phyloP scores from a whole-genome alignment of 2,329 filamentous ascomycete genomes.

The Colletotrichum falcatum region DNA sequence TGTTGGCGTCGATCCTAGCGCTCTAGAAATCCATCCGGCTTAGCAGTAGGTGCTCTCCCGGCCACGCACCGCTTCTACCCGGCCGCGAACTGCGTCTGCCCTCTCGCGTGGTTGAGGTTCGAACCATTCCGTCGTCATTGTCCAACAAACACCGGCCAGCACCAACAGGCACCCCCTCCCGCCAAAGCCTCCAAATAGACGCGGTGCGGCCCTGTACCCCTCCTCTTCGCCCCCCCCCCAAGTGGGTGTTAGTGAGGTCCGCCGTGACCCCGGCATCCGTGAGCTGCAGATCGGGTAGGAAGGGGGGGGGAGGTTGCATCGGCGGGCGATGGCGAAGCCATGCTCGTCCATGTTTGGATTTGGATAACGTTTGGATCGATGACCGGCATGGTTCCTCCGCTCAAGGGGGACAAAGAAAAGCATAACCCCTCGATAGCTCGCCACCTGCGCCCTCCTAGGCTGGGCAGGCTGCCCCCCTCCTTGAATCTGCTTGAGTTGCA shows the following conservation, averaged over 20 bases:
- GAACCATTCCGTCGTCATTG: too few relatives aligned
- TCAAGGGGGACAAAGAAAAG: background rate
- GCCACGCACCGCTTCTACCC: background rate
- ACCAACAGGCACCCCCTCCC: background rate
- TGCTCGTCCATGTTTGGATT: too few relatives aligned
- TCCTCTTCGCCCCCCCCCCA: background rate
- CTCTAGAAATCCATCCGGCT: background rate
- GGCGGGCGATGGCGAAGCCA: background rate
- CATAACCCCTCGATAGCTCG: background rate
- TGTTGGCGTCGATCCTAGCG: background rate
- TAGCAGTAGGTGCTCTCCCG: background rate
- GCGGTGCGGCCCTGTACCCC: background rate
- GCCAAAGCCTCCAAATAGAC: background rate
- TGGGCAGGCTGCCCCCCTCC: too few relatives aligned
- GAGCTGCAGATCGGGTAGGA: background rate
- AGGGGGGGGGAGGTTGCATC: background rate
- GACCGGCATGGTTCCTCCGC: too few relatives aligned
- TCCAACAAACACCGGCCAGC: background rate
- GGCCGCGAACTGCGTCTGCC: too few relatives aligned
- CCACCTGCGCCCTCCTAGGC: background rate
- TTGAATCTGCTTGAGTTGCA: too few relatives aligned
- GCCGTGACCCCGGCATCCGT: background rate
- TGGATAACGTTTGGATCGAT: background rate
- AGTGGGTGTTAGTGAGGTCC: background rate
- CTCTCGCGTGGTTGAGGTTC: too few relatives aligned